Percentiles rank a stretch among this genome's conserved stretches.
phyloP scores from a whole-genome alignment of 805 yeast genomes.

The Nakazawaea holstii region DNA sequence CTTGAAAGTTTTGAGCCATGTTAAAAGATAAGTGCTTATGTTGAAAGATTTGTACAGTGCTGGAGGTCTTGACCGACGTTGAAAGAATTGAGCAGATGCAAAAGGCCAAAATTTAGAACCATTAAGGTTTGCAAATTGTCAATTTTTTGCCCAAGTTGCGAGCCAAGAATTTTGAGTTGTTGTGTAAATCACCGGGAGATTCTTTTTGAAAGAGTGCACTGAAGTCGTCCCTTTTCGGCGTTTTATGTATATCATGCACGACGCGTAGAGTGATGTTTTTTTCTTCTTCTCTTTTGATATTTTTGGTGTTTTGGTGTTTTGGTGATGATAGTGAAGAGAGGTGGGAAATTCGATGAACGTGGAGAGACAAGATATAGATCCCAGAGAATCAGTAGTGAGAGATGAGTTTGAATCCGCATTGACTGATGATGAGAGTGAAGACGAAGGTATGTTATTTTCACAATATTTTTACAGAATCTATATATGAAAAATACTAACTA shows the following conservation, averaged over 20 bases:
- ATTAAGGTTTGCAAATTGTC: no score
- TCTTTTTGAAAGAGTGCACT: neutral
- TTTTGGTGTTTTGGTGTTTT: no score
- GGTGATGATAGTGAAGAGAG: no score
- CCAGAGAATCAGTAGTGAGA: constrained; percentile 4
- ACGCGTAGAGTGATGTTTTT: neutral
- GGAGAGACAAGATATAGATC: constrained; percentile 6
- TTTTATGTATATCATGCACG: neutral
- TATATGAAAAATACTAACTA: no score
- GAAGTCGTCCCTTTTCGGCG: neutral
- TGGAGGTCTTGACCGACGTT: no score
- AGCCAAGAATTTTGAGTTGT: no score
- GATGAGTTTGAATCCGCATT: constrained; percentile 4
- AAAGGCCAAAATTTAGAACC: no score
- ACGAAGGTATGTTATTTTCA: constrained; percentile 1
- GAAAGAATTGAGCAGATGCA: no score
- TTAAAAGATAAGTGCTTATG: no score
- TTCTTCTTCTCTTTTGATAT: neutral
- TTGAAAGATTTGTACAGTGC: no score
- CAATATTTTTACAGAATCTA: neutral
- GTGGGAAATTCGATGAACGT: constrained; percentile 5
- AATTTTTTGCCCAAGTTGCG: no score
- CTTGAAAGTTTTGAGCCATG: no score
- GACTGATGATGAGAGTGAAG: constrained; percentile 9
- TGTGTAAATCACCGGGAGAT: neutral